Evolutionary conservation across 2,329 filamentous ascomycete species (phyloP).

Genomic region (Byssochlamys sp.): DNA sequence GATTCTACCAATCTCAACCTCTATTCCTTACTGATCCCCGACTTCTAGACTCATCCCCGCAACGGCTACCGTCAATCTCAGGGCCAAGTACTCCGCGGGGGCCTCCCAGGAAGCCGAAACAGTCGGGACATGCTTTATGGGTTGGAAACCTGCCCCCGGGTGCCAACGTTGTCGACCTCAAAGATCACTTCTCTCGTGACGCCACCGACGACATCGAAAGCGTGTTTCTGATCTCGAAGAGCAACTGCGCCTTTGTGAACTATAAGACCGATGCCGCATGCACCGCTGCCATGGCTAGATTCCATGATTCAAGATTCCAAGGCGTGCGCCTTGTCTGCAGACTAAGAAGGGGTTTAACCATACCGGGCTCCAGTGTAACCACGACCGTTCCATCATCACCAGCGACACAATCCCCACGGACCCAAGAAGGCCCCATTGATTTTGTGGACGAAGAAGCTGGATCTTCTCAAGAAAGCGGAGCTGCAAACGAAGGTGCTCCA

Average conservation of each 20-base stretch:
- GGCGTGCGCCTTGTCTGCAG: slow-evolving; percentile 78
- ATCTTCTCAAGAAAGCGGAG: slow-evolving; percentile 3
- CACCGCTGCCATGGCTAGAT: slow-evolving; percentile 63
- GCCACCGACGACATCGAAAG: slow-evolving; percentile 69
- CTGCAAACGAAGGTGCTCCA: slow-evolving; percentile 9
- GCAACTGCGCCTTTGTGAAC: slow-evolving; percentile 94
- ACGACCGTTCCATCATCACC: slow-evolving; percentile 30
- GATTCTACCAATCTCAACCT: background rate
- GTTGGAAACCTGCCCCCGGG: slow-evolving; percentile 86
- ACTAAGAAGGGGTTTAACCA: slow-evolving; percentile 51
- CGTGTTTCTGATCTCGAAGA: slow-evolving; percentile 88
- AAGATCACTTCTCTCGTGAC: slow-evolving; percentile 78
- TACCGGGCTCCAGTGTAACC: slow-evolving; percentile 21
- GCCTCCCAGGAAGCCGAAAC: slow-evolving; percentile 57
- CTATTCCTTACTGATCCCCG: background rate
- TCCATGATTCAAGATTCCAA: slow-evolving; percentile 85
- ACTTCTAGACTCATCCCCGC: background rate
- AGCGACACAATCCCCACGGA: slow-evolving; percentile 41
- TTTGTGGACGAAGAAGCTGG: slow-evolving; percentile 5
- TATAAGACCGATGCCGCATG: slow-evolving; percentile 75
- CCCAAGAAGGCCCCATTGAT: slow-evolving; percentile 11
- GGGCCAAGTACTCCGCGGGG: slow-evolving; percentile 43
- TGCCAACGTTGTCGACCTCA: slow-evolving; percentile 71
- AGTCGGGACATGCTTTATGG: slow-evolving; percentile 83
- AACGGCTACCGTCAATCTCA: slow-evolving; percentile 2